A percentile compares a stretch with the other conserved stretches of the same genome.
These are phyloP conservation scores for Populus davidiana DNA, from an alignment of 345 rosid genomes.

Conservation along the genomic window DNA sequence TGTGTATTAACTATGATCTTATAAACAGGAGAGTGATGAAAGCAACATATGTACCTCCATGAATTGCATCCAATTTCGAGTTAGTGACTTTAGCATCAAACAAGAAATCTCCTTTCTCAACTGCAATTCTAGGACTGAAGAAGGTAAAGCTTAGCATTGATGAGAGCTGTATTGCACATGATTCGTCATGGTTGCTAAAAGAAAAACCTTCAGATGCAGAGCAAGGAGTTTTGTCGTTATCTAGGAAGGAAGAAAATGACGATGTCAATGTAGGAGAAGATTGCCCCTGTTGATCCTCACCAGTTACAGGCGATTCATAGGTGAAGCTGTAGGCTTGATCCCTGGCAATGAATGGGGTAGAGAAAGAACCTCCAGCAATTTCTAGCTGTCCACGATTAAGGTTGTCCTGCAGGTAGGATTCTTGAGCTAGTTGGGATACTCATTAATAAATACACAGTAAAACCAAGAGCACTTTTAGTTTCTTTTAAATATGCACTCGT, in stretches of 20 bases:
- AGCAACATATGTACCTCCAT: conserved; percentile 37
- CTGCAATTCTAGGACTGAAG: conserved; percentile 40
- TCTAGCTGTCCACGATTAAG: conserved; percentile 35
- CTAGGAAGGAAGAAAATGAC: conserved; percentile 55
- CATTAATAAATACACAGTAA: too few species aligned
- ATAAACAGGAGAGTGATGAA: background rate
- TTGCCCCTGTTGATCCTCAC: conserved; percentile 24
- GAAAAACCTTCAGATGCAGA: conserved; percentile 49
- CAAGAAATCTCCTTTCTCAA: conserved; percentile 18
- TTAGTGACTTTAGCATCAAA: conserved; percentile 3
- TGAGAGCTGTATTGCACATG: conserved; percentile 31
- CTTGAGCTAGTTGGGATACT: conserved; percentile 27
- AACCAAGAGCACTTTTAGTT: too few species aligned
- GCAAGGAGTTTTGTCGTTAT: conserved; percentile 22
- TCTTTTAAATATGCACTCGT: too few species aligned
- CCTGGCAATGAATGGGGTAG: conserved; percentile 31
- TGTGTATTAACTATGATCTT: background rate
- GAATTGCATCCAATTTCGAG: conserved; percentile 24
- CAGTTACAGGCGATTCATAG: conserved; percentile 20
- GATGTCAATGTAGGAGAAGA: conserved; percentile 43
- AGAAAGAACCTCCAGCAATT: conserved; percentile 42
- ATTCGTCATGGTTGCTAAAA: conserved; percentile 42
- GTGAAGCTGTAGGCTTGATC: conserved; percentile 62
- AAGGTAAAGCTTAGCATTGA: conserved; percentile 76
- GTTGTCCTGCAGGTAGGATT: conserved; percentile 30